phyloP scores from a whole-genome alignment of 2,329 filamentous ascomycete genomes.

The Fusarium keratoplasticum region DNA sequence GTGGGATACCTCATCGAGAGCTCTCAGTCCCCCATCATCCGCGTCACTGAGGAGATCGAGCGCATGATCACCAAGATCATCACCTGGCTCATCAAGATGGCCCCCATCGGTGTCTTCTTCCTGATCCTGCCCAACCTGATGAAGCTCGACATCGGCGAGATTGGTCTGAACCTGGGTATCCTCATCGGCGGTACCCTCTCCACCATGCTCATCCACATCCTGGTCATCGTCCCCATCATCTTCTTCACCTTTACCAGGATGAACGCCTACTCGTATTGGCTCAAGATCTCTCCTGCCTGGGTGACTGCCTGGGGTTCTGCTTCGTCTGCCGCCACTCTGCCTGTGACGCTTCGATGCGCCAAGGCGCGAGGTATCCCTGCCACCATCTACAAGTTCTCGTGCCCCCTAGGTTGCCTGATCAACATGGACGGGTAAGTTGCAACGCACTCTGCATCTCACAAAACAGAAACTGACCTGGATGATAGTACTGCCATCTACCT shows the following conservation, averaged over 20 bases:
- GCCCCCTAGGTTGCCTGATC: constrained; percentile 61
- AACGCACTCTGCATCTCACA: neutral
- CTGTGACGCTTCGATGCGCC: constrained; percentile 59
- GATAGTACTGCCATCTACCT: constrained; percentile 65
- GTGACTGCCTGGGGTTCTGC: constrained; percentile 66
- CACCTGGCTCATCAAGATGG: constrained; percentile 60
- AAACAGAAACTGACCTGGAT: constrained; percentile 14
- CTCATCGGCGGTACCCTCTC: constrained; percentile 60
- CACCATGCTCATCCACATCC: constrained; percentile 60
- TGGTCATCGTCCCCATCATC: constrained; percentile 58
- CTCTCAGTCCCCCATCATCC: constrained; percentile 52
- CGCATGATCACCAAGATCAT: constrained; percentile 59
- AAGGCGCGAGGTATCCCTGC: constrained; percentile 55
- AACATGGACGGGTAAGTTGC: constrained; percentile 61
- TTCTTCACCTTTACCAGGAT: constrained; percentile 55
- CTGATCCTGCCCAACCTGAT: constrained; percentile 64
- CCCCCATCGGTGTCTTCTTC: constrained; percentile 65
- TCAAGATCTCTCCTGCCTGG: constrained; percentile 63
- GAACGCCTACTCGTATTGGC: constrained; percentile 62
- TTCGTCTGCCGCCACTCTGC: constrained; percentile 63
- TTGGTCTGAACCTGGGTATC: constrained; percentile 62
- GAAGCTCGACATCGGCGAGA: constrained; percentile 58
- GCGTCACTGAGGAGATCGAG: constrained; percentile 60
- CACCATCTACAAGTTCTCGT: constrained; percentile 58
- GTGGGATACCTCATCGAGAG: constrained; percentile 59